phyloP scores from a whole-genome alignment of 176 grass and related monocot species.

The Zea mays region DNA sequence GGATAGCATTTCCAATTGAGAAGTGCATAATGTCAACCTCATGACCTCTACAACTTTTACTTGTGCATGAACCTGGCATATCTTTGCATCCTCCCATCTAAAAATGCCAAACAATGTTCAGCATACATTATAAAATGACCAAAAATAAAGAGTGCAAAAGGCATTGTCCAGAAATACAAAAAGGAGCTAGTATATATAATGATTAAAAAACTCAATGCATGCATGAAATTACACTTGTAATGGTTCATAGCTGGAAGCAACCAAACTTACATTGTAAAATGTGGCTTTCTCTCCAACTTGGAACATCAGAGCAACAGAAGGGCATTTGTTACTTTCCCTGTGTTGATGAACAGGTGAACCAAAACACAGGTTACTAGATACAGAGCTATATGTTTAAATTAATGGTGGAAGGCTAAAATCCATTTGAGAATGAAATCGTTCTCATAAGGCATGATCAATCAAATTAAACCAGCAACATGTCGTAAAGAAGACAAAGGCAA shows the following conservation, averaged over 20 bases:
- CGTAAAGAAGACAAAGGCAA: constrained; percentile 24
- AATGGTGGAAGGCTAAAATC: constrained; percentile 26
- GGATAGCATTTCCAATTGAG: constrained; percentile 93
- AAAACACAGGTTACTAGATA: constrained; percentile 27
- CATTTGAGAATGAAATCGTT: neutral
- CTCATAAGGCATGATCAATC: neutral
- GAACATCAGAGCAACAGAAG: constrained; percentile 99
- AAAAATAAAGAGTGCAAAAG: neutral
- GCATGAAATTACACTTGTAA: constrained; percentile 13
- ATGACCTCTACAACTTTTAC: constrained; percentile 76
- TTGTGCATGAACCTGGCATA: constrained; percentile 65
- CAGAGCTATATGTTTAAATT: constrained; percentile 21
- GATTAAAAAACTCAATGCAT: constrained; percentile 18
- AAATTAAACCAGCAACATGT: constrained; percentile 17
- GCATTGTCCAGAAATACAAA: neutral
- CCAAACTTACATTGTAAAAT: constrained; percentile 73
- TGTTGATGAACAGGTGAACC: constrained; percentile 35
- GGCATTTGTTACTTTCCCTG: constrained; percentile 68
- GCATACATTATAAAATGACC: constrained; percentile 9
- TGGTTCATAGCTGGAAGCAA: constrained; percentile 22
- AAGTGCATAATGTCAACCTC: constrained; percentile 99
- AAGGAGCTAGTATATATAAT: neutral
- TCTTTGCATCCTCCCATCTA: constrained; percentile 96
- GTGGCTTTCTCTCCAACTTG: constrained; percentile 91
- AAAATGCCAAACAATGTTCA: constrained; percentile 25